Base-by-base conservation (phyloP, 768 basidiomycete species). In the Nevesoporus exiguus region DNA sequence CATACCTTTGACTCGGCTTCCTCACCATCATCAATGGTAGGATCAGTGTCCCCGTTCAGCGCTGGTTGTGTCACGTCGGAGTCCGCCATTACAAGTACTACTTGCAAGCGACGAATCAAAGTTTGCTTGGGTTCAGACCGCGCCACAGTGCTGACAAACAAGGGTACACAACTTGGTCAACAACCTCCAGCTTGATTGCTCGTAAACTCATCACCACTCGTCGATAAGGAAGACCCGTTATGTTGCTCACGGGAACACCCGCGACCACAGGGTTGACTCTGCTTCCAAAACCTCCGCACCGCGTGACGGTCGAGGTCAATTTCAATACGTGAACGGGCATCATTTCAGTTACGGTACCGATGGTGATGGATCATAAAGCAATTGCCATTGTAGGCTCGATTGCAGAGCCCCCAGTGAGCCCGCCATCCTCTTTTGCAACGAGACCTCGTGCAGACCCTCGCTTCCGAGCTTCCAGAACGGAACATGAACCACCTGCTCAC, bases 1-100 rank as follows among this genome's bases (percentile, higher is more conserved):
- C 44, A 60, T 60, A 82, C 84, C 74, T 84, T 82, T 21, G 83
- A 78, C 62, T 86, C 84, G 1, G 77, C 82, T 53, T 86, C 84
- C 55, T 86, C 84, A 1, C 74, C 77, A 73, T 84, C 81, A 52
- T 85, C 83, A 43, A 83, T 71, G 27, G 19, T 15, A 22, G 65
- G 39, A 22, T 71, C 72, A 17, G 47, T 24, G 49, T 54, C 59
- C 27, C 59, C 73, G 49, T 71, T 72, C 56, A 71, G 61, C 30
- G 71, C 57, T 10, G 75, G 71, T 59, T 75, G 76, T 52, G 75
- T 76, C 49, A 74, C 61, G 66, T 80, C 79, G 54, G 72, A 71
- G 75, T 82, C 80, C 63, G 81, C 71, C 82, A 83, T 82, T 60
- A 51, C 58, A 49, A 55, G 62, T 63, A 61, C 58, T 53, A 47